phyloP scores from a whole-genome alignment of 1,284 basidiomycete genomes.

The Schizophyllum amplum region DNA sequence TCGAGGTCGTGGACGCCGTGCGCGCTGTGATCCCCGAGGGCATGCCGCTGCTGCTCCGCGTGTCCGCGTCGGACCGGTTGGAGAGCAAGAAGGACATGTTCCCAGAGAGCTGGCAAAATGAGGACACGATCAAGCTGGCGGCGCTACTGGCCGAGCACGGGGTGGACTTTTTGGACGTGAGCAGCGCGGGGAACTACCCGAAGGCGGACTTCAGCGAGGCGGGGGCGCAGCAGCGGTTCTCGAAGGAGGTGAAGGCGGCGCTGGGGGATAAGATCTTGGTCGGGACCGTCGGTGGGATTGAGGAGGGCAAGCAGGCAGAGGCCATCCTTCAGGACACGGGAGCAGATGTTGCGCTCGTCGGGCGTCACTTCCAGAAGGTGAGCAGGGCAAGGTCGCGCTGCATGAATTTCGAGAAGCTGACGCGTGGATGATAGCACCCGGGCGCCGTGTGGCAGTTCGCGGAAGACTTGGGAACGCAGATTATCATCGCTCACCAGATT shows the following conservation, averaged over 20 bases:
- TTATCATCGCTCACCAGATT: constrained; percentile 41
- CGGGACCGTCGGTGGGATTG: constrained; percentile 57
- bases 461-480: constrained; percentile 38
- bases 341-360: constrained; percentile 50
- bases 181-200: constrained; percentile 42
- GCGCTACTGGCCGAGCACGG: constrained; percentile 46
- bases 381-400: background rate
- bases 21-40: constrained; percentile 38
- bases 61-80: constrained; percentile 59
- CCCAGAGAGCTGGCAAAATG: constrained; percentile 43
- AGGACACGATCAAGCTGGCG: constrained; percentile 51
- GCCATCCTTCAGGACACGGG: constrained; percentile 46
- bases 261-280: constrained; percentile 45
- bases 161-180: constrained; percentile 61
- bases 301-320: constrained; percentile 49
- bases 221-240: constrained; percentile 34
- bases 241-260: constrained; percentile 50
- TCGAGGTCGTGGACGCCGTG: constrained; percentile 40
- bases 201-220: background rate
- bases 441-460: constrained; percentile 42
- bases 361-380: constrained; percentile 44
- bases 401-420: background rate
- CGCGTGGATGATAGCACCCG: constrained; percentile 26
- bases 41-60: constrained; percentile 52
- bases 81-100: constrained; percentile 38